phyloP scores from a whole-genome alignment of 1,284 basidiomycete genomes.

The Clitocybe nebularis region DNA sequence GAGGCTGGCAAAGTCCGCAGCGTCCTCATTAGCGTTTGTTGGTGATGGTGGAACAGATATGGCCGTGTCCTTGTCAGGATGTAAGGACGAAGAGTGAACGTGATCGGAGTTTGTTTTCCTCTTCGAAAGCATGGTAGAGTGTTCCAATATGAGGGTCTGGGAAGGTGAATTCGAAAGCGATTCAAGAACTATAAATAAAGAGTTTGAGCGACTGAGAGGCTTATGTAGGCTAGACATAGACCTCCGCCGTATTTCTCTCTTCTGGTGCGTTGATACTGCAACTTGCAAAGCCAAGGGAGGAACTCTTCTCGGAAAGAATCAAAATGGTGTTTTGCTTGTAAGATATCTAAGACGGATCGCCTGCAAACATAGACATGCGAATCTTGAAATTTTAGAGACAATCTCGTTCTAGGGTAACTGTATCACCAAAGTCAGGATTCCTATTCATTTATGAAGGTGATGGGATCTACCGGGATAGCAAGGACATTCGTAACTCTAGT shows the following conservation, averaged over 20 bases:
- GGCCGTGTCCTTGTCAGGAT: constrained; percentile 11
- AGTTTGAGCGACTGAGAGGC: constrained; percentile 2
- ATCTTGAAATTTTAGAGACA: constrained; percentile 75
- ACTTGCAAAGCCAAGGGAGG: constrained; percentile 84
- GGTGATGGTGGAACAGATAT: constrained; percentile 40
- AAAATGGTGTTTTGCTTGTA: constrained; percentile 65
- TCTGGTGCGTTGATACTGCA: constrained; percentile 67
- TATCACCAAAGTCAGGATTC: constrained; percentile 5
- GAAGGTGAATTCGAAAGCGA: constrained; percentile 36
- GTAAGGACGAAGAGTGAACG: constrained; percentile 13
- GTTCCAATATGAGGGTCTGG: constrained; percentile 48
- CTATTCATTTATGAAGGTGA: constrained; percentile 3
- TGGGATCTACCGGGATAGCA: constrained; percentile 55
- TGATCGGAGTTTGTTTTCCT: neutral
- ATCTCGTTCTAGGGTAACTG: constrained; percentile 71
- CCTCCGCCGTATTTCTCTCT: constrained; percentile 54
- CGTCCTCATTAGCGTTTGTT: constrained; percentile 36
- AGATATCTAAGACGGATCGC: constrained; percentile 67
- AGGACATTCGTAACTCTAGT: constrained; percentile 66
- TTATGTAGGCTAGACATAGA: constrained; percentile 22
- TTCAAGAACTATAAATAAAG: constrained; percentile 33
- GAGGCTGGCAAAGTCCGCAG: constrained; percentile 38
- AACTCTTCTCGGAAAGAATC: constrained; percentile 85
- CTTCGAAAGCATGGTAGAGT: constrained; percentile 49
- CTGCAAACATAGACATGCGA: constrained; percentile 90